Base-by-base conservation (phyloP, 331 rosid genomes). In the Acacia pycnantha region DNA sequence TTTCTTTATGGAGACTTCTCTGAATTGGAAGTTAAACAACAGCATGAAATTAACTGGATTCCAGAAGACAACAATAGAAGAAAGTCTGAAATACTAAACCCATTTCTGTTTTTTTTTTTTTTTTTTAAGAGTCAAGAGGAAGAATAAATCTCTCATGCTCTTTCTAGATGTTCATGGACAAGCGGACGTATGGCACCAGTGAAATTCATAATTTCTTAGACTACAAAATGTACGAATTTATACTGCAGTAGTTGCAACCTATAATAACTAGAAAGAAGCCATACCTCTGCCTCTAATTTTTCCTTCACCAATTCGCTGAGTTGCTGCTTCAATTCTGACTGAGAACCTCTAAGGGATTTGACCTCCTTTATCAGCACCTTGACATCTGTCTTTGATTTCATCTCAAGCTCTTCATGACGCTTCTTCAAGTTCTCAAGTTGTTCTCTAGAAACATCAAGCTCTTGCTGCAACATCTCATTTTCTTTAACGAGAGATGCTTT, bases 351-450 rank as follows among this genome's bases (percentile, higher is more conserved):
- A 74, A 95, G 98, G 78, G 92, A 87, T 85, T 92, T 95, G 83
- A 93, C 96, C 87, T 95, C 99, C 86, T 93, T 90, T 64, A 90
- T 82, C 70, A 95, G 90, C 86, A 95, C 71, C 88, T 93, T 92
- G 29, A 88, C 77, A 80, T 95, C 97, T 76, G 91, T 83, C 91
- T 95, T 95, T 81, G 99, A 89, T 89, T 95, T 93, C 66, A 46
- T 72, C 92, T 91, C 97, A 81, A 87, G 89, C 37, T 90, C 98
- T 41, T 93, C 94, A 69, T 92, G 91, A 77, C 78, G 77, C 81
- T 89, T 90, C 86, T 87, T 97, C 89, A 90, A 84, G 83, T 85
- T 71, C 79, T 90, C 85, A 79, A 93, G 84, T 78, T 93, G 97
- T 67, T 84, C 90, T 86, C 88, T 88, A 48, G 91, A 82, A 72